Evolutionary conservation across 257 asterid species (phyloP), one percentile per base, ranked within the genome.

Genomic region (Plantago ovata): DNA sequence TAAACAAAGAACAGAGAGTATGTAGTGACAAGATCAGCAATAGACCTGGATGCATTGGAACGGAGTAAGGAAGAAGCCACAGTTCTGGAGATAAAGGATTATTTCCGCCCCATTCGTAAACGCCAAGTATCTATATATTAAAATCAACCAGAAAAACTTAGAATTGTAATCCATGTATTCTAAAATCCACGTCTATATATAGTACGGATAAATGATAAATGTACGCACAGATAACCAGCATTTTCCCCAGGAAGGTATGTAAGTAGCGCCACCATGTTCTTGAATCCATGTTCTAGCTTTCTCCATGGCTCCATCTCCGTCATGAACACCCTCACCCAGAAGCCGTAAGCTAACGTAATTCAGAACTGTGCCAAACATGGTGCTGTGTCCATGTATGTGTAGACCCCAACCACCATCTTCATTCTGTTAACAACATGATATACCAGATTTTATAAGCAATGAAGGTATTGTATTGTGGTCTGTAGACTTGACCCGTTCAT

Each of bases 341-440:
- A 87, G 13, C 5, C 96, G 77, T 3, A 87, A 51, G 0, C 89
- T 79, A 0, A 88, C 77, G 33, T 88, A 88, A 67, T 80, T 85
- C 9, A 88, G 81, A 0, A 84, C 94, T 0, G 91, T 79, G 0
- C 96, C 95, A 10, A 88, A 79, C 96, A 88, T 88, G 0, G 96
- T 88, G 24, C 94, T 88, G 48, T 81, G 95, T 3, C 96, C 96
- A 64, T 77, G 94, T 3, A 88, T 75, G 72, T 85, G 77, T 14
- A 84, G 80, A 53, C 96, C 96, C 93, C 96, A 85, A 1, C 95
- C 96, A 0, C 96, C 96, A 53, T 87, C 95, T 21, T 78, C 87
- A 22, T 87, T 87, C 94, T 87, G 36, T 28, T 1, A 28, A 28
- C 33, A 28, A n/a, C n/a, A n/a, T n/a, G n/a, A n/a, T n/a, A n/a